Evolutionary conservation across 1,139 yeast genomes (phyloP).

Genomic region (Taphrina wiesneri): DNA sequence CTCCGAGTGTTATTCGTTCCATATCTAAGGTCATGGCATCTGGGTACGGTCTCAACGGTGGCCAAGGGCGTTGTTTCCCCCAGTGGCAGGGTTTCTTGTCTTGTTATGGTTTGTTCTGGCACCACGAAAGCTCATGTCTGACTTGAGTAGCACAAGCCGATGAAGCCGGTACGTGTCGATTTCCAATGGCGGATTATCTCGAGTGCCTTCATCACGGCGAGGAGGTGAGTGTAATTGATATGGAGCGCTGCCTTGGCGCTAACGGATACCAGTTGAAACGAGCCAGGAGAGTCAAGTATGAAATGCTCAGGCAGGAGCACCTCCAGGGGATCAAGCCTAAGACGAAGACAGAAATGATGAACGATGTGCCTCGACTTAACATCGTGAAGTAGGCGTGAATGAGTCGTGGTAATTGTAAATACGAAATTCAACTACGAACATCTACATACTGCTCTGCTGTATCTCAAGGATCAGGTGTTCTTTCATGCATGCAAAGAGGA

Average conservation of each 20-base stretch:
- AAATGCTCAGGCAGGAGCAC: slow-evolving; percentile 30
- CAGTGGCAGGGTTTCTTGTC: slow-evolving; percentile 38
- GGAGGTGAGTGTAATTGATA: slow-evolving; percentile 43
- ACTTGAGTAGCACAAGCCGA: slow-evolving; percentile 40
- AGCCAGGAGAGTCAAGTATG: slow-evolving; percentile 18
- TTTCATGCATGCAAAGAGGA: too few species aligned
- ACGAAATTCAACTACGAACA: too few species aligned
- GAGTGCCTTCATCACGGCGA: slow-evolving; percentile 55
- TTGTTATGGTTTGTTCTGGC: not conserved
- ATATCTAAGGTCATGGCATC: slow-evolving; percentile 44
- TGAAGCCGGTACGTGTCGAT: slow-evolving; percentile 46
- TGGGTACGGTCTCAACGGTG: slow-evolving; percentile 51
- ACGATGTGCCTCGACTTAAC: slow-evolving; percentile 28
- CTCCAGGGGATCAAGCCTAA: slow-evolving; percentile 26
- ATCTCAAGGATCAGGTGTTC: too few species aligned
- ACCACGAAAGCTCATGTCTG: not conserved
- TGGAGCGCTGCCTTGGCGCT: not conserved
- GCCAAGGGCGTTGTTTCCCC: slow-evolving; percentile 54
- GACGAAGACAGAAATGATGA: slow-evolving; percentile 32
- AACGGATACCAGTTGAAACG: slow-evolving; percentile 11
- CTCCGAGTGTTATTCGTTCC: too few species aligned
- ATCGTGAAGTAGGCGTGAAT: slow-evolving; percentile 10
- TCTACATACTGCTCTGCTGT: too few species aligned
- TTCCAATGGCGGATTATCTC: slow-evolving; percentile 52
- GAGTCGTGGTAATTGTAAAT: not conserved